Conservation (phyloP, 1,139 yeast genomes). For the Geotrichum phurueaensis region DNA sequence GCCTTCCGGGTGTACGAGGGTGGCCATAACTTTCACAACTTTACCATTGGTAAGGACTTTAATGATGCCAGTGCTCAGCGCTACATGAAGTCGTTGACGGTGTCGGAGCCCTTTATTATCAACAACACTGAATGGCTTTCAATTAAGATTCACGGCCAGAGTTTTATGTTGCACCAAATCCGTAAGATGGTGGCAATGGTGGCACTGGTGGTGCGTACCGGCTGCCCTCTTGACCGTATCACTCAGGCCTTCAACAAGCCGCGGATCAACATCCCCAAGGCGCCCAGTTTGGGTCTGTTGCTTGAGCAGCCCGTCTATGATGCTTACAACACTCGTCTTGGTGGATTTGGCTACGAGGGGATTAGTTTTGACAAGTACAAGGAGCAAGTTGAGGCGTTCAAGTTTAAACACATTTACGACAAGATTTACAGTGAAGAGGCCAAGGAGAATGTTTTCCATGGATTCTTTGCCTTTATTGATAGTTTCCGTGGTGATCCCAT, state of each 20-base stretch:
- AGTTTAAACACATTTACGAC: slow-evolving; percentile 82
- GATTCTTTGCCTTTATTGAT: slow-evolving; percentile 84
- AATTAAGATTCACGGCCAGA: slow-evolving; percentile 94
- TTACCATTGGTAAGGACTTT: slow-evolving; percentile 82
- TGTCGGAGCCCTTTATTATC: slow-evolving; percentile 87
- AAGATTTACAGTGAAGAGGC: slow-evolving; percentile 87
- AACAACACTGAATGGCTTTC: slow-evolving; percentile 96
- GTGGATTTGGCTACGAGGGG: slow-evolving; percentile 72
- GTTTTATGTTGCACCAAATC: slow-evolving; percentile 96
- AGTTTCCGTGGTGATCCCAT: slow-evolving; percentile 57
- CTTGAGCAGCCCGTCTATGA: slow-evolving; percentile 91
- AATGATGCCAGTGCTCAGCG: slow-evolving; percentile 81
- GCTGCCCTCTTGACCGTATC: slow-evolving; percentile 73
- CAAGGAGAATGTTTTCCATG: slow-evolving; percentile 78
- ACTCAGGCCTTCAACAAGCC: slow-evolving; percentile 68
- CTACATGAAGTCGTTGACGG: slow-evolving; percentile 70
- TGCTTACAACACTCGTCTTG: slow-evolving; percentile 66
- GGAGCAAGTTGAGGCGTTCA: slow-evolving; percentile 74
- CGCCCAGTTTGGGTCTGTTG: slow-evolving; percentile 89
- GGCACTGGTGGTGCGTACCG: slow-evolving; percentile 73
- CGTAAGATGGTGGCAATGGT: slow-evolving; percentile 98
- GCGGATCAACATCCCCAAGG: slow-evolving; percentile 88
- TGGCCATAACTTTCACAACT: slow-evolving; percentile 91
- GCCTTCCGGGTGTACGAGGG: slow-evolving; percentile 76
- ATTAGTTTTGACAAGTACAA: slow-evolving; percentile 65